Conservation (phyloP, 176 grass and related monocot species). For the Cenchrus americanus region DNA sequence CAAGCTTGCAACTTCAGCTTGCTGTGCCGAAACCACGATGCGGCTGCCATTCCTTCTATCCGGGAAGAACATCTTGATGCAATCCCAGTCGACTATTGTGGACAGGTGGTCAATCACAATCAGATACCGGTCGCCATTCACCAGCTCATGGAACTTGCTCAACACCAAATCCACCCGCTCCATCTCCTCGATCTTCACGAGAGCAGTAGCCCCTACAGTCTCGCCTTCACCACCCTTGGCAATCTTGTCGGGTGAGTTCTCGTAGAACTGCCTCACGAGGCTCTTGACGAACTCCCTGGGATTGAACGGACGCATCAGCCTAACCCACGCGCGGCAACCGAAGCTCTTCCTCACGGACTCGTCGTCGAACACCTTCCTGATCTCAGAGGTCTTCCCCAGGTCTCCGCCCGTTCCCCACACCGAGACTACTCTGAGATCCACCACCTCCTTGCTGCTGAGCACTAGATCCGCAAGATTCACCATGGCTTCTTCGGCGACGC, state of each 20-base stretch:
- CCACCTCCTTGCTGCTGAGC: background rate
- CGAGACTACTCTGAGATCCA: background rate
- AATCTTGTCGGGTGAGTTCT: too few species aligned
- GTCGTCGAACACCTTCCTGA: background rate
- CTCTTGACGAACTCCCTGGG: too few species aligned
- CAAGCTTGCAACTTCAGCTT: background rate
- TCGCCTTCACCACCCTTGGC: too few species aligned
- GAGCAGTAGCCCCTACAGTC: background rate
- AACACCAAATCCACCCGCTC: background rate
- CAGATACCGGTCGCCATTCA: background rate
- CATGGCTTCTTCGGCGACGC: background rate
- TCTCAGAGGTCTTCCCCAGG: background rate
- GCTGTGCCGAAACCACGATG: constrained; percentile 18
- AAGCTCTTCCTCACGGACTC: background rate
- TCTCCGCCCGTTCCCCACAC: constrained; percentile 23
- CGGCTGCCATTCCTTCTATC: background rate
- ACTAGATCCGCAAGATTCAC: background rate
- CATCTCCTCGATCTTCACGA: background rate
- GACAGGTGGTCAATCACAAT: background rate
- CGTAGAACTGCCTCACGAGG: too few species aligned
- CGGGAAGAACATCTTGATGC: background rate
- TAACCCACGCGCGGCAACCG: background rate
- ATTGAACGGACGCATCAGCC: too few species aligned
- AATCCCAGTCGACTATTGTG: background rate
- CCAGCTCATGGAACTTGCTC: background rate